Percentiles rank a stretch among this genome's conserved stretches.
Evolutionary conservation across 108 stramenopile genomes (phyloP).

Genomic region (Cyclotella kingstonii): DNA sequence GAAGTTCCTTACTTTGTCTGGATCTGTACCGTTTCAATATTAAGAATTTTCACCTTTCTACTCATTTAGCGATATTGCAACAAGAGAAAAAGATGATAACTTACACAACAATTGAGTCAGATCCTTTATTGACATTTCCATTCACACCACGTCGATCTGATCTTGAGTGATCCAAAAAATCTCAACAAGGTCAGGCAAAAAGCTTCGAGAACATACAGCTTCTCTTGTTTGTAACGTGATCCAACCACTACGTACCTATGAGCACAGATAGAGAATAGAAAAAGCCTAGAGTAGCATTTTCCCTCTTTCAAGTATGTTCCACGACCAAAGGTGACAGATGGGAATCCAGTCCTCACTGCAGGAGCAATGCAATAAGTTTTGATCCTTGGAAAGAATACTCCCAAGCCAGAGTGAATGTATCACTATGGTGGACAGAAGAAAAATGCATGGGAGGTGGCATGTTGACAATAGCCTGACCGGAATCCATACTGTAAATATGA

Average conservation of each 20-base stretch:
- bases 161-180: not conserved
- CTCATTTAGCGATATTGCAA: not conserved
- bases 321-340: constrained; percentile 27
- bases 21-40: not conserved
- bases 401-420: not conserved
- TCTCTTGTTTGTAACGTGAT: not conserved
- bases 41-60: not conserved
- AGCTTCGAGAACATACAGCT: not conserved
- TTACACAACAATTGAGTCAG: constrained; percentile 52
- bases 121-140: constrained; percentile 35
- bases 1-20: constrained; percentile 25
- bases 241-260: constrained; percentile 5
- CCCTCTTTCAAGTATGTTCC: constrained; percentile 13
- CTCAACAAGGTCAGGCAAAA: too few relatives aligned
- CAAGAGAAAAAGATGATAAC: not conserved
- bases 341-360: constrained; percentile 9
- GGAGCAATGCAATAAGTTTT: constrained; percentile 13
- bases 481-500: constrained; percentile 11
- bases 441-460: constrained; percentile 7
- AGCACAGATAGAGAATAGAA: constrained; percentile 7
- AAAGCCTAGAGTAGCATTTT: constrained; percentile 14
- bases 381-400: not conserved
- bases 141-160: constrained; percentile 47
- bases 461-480: constrained; percentile 31
- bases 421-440: not conserved